A percentile compares a stretch with the other conserved stretches of the same genome.
Conservation (phyloP, 2,329 filamentous ascomycete species). For the Ophiostoma himal-ulmi region DNA sequence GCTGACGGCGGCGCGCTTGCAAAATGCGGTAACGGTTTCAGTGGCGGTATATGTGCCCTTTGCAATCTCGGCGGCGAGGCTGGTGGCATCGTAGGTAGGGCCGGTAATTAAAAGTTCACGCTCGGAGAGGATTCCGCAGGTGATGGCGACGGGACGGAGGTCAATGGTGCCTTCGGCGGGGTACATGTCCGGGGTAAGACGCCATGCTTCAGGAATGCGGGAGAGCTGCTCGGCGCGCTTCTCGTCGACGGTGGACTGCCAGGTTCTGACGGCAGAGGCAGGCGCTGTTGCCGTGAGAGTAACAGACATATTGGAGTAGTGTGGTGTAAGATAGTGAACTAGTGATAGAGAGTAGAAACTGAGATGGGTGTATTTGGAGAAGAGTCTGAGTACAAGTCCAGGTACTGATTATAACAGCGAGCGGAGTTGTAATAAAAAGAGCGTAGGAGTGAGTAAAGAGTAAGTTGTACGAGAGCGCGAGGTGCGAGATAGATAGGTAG, state of each 20-base stretch:
- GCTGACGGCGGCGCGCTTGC: conserved; percentile 23
- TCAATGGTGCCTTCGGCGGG: conserved; percentile 21
- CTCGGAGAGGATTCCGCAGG: conserved; percentile 17
- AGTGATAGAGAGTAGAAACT: neutral
- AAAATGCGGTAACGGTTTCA: conserved; percentile 24
- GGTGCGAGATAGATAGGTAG: neutral
- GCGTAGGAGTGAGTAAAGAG: neutral
- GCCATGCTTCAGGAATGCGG: conserved; percentile 23
- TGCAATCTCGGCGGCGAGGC: neutral
- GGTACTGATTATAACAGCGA: neutral
- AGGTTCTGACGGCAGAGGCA: conserved; percentile 15
- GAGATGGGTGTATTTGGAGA: neutral
- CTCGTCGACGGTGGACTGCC: conserved; percentile 17
- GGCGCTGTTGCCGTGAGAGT: conserved; percentile 13
- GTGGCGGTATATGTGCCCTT: conserved; percentile 29
- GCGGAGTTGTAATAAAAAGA: neutral
- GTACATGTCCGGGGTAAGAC: conserved; percentile 17
- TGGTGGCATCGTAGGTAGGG: conserved; percentile 1
- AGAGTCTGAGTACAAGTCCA: neutral
- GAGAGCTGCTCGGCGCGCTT: conserved; percentile 25
- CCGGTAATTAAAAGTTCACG: conserved; percentile 20
- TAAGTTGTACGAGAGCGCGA: neutral
- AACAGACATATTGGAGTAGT: neutral
- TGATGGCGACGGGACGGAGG: conserved; percentile 18
- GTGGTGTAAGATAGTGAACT: neutral